Evolutionary conservation across 345 rosid genomes (phyloP), one percentile per base, ranked within the genome.

Genomic region (Reutealis trisperma): DNA sequence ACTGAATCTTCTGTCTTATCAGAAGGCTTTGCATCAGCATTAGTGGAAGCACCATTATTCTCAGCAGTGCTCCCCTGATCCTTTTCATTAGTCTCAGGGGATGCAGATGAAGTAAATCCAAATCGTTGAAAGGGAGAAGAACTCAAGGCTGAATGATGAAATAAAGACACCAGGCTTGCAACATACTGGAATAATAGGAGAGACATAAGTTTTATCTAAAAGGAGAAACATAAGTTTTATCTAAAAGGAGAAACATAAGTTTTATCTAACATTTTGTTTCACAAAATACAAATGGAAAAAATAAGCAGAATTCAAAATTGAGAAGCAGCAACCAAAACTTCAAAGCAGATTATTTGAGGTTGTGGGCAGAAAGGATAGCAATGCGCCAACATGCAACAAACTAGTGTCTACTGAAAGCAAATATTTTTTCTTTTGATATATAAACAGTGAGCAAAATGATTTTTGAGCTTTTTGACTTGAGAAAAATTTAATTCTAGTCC

Each of bases 51-150:
- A 37, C 78, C 75, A 45, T 79, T 61, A 6, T 58, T 73, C 66
- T 58, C 72, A 59, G 70, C 80, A 71, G 78, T 66, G 74, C 63
- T 76, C 66, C 75, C 87, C 44, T 76, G 84, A 42, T 87, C 94
- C 80, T 80, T 88, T 42, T 79, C 87, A 1, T 58, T 81, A 16
- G 85, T 27, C 81, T 89, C 91, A 70, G 90, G 84, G 22, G 97
- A 88, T 73, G 90, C 89, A 70, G 97, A 86, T 21, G 95, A 89
- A 34, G 82, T 84, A 80, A 90, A 80, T 66, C 97, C 90, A 77
- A 83, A 87, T 71, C 69, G 88, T 83, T 81, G 90, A 72, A 85
- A 78, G 10, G 75, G 71, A 45, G 85, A 77, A 27, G 84, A 74
- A 81, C 70, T 79, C 49, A 66, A 8, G 52, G 85, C 75, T 55